phyloP scores from a whole-genome alignment of 129 eudicot species.

The Logfia minima region DNA sequence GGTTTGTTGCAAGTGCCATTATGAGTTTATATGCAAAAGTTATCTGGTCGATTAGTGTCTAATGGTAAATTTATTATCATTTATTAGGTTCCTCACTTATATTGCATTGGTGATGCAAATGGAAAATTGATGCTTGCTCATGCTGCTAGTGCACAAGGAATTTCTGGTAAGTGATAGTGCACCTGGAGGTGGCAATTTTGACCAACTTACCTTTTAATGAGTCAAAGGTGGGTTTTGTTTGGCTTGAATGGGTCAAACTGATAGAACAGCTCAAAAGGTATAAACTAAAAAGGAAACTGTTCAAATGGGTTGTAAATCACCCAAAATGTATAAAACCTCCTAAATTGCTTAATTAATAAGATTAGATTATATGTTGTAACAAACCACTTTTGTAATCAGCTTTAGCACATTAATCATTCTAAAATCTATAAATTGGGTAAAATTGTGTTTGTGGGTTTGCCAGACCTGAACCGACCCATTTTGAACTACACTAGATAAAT shows the following conservation, averaged over 20 bases:
- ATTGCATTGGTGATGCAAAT: slow-evolving; percentile 99
- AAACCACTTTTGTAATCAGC: neutral
- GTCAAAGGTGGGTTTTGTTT: neutral
- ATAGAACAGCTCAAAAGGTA: neutral
- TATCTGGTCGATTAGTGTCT: slow-evolving; percentile 13
- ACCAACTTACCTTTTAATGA: neutral
- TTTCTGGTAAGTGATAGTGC: slow-evolving; percentile 58
- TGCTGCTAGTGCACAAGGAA: slow-evolving; percentile 99
- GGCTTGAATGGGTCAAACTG: neutral
- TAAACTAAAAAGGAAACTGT: neutral
- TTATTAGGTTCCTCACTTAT: slow-evolving; percentile 80
- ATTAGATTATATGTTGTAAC: neutral
- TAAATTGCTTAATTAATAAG: neutral
- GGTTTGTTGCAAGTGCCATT: slow-evolving; percentile 44
- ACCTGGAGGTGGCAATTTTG: neutral
- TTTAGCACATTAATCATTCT: neutral
- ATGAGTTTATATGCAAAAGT: slow-evolving; percentile 4
- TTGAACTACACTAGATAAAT: neutral
- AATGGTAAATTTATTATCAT: slow-evolving; percentile 9
- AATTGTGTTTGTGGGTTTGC: neutral
- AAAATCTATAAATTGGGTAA: neutral
- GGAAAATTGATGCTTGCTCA: slow-evolving; percentile 99
- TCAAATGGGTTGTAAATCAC: neutral
- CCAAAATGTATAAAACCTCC: neutral
- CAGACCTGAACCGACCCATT: neutral